Conservation (phyloP, 1,139 yeast species). For the Blastobotrys aristatus region DNA sequence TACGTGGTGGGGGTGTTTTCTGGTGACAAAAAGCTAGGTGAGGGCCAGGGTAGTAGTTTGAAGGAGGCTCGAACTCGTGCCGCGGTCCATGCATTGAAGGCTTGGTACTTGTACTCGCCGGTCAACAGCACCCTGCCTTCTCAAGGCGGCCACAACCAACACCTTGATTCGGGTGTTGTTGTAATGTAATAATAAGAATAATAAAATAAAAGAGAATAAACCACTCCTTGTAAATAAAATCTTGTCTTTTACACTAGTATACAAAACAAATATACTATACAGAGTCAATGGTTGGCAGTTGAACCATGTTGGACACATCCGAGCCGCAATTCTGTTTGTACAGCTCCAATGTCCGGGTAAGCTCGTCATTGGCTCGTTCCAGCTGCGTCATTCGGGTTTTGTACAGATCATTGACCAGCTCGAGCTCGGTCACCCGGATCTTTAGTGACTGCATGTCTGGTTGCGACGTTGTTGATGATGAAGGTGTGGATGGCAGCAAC, state of each 20-base stretch:
- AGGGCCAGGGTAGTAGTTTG: conserved; percentile 90
- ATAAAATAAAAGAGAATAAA: not conserved
- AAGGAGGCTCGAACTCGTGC: conserved; percentile 92
- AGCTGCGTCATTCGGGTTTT: conserved; percentile 76
- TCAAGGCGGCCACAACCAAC: conserved; percentile 35
- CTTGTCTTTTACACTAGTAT: not conserved
- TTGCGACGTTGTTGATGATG: not conserved
- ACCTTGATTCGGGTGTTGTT: conserved; percentile 32
- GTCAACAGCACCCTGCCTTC: conserved; percentile 57
- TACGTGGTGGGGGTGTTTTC: conserved; percentile 88
- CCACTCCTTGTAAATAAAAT: not conserved
- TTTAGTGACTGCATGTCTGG: conserved; percentile 19
- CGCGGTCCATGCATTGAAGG: conserved; percentile 82
- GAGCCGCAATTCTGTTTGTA: not conserved
- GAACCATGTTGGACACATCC: not conserved
- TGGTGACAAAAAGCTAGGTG: conserved; percentile 81
- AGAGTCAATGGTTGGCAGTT: not conserved
- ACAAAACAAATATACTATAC: not conserved
- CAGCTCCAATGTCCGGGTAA: conserved; percentile 1
- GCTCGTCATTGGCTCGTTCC: conserved; percentile 38
- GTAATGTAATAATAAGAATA: conserved; percentile 24
- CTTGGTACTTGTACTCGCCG: conserved; percentile 90
- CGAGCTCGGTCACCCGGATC: conserved; percentile 79
- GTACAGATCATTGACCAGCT: conserved; percentile 81
- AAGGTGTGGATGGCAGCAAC: not conserved